Conservation (phyloP, 192 early-diverging fungal species). For the Podila epicladia region DNA sequence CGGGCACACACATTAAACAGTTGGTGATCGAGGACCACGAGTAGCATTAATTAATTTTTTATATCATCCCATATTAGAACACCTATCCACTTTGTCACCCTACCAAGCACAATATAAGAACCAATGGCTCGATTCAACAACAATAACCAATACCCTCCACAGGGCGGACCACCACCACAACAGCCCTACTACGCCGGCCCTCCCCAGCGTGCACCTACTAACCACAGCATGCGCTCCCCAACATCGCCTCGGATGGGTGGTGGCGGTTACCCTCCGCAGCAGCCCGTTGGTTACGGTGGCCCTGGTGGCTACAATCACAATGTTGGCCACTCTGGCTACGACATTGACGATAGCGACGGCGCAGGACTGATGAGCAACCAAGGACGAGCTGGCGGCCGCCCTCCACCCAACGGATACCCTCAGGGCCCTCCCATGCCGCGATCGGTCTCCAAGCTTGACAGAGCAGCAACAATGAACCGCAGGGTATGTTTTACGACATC, state of each 20-base stretch:
- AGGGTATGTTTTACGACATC: conserved; percentile 22
- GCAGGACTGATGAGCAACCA: conserved; percentile 42
- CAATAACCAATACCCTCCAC: conserved; percentile 40
- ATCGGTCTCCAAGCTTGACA: conserved; percentile 34
- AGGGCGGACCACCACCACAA: conserved; percentile 18
- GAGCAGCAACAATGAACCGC: conserved; percentile 46
- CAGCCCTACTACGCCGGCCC: conserved; percentile 44
- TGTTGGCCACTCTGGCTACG: conserved; percentile 28
- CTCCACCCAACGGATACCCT: conserved; percentile 14
- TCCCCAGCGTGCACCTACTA: conserved; percentile 20
- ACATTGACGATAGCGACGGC: conserved; percentile 37
- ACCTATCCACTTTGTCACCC: no score
- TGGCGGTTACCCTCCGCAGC: conserved; percentile 26
- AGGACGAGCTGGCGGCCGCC: conserved; percentile 33
- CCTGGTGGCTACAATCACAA: conserved; percentile 29
- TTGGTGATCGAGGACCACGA: no score
- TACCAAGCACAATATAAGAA: background rate
- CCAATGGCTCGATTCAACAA: conserved; percentile 34
- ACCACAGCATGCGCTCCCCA: conserved; percentile 22
- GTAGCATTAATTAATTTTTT: background rate
- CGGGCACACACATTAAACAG: no score
- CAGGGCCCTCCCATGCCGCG: conserved; percentile 20
- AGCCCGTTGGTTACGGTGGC: conserved; percentile 31
- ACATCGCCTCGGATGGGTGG: conserved; percentile 16
- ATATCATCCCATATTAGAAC: no score